Percentiles rank a stretch among this genome's conserved stretches.
phyloP scores from a whole-genome alignment of 176 grass and related monocot genomes.

The sorghum (Sorghum bicolor) region DNA sequence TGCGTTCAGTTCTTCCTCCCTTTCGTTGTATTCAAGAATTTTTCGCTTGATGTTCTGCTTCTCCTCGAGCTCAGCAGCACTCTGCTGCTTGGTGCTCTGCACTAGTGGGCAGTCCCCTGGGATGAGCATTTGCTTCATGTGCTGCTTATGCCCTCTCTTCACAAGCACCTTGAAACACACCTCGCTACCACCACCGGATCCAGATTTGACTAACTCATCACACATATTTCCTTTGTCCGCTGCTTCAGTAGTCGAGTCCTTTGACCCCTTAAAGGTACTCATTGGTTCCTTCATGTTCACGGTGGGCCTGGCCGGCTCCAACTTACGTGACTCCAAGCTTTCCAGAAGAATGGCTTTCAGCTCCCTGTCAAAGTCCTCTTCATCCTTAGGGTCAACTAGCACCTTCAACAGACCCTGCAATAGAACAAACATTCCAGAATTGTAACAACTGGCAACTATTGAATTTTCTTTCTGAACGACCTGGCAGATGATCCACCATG shows the following conservation, averaged over 20 bases:
- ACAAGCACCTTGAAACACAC: slow-evolving; percentile 69
- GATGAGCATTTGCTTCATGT: slow-evolving; percentile 80
- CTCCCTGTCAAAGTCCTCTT: slow-evolving; percentile 92
- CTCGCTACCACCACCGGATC: slow-evolving; percentile 14
- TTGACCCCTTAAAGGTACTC: slow-evolving; percentile 77
- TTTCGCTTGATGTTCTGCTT: slow-evolving; percentile 61
- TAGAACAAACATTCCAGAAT: slow-evolving; percentile 13
- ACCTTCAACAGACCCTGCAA: slow-evolving; percentile 3
- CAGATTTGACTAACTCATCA: slow-evolving; percentile 26
- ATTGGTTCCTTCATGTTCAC: slow-evolving; percentile 89
- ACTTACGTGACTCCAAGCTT: slow-evolving; percentile 86
- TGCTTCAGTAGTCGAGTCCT: slow-evolving; percentile 38
- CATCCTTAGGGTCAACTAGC: slow-evolving; percentile 79
- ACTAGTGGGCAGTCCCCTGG: slow-evolving; percentile 58
- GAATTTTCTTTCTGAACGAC: background rate
- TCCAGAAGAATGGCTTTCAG: slow-evolving; percentile 89
- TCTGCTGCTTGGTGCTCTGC: slow-evolving; percentile 66
- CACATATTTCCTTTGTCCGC: slow-evolving; percentile 52
- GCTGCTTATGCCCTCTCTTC: slow-evolving; percentile 82
- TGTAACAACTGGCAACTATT: background rate
- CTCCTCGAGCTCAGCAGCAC: slow-evolving; percentile 63
- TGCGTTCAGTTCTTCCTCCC: slow-evolving; percentile 60
- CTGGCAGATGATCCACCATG: background rate
- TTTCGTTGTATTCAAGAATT: slow-evolving; percentile 76
- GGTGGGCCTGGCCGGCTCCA: slow-evolving; percentile 63